Conservation (phyloP, 2,329 filamentous ascomycete genomes). For the Colletotrichum karsti region DNA sequence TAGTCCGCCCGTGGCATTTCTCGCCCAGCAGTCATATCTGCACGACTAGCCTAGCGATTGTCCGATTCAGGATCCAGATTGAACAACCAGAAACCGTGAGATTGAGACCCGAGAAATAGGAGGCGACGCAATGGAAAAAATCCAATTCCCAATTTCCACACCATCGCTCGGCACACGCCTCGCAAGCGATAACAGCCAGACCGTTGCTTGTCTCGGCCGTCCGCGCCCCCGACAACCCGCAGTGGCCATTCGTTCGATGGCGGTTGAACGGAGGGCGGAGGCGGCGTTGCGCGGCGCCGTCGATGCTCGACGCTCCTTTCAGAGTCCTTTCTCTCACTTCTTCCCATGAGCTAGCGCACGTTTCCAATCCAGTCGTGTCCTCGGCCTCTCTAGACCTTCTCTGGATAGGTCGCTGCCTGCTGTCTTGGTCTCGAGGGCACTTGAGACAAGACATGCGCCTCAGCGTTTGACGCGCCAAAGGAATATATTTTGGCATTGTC, state of each 20-base stretch:
- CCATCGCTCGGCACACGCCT: background rate
- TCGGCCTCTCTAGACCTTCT: background rate
- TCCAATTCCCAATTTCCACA: background rate
- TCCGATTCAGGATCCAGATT: background rate
- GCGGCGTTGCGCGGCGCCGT: background rate
- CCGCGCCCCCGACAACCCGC: constrained; percentile 5
- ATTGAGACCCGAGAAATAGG: background rate
- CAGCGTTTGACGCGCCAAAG: constrained; percentile 5
- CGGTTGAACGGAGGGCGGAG: background rate
- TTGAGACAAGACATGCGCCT: constrained; percentile 12
- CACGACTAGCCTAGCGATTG: background rate
- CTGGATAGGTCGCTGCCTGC: too few relatives aligned
- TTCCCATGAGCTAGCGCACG: background rate
- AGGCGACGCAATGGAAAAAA: background rate
- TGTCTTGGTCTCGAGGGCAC: background rate
- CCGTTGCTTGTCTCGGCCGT: constrained; percentile 15
- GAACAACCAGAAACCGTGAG: background rate
- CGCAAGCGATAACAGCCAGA: background rate
- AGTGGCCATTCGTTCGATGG: constrained; percentile 6
- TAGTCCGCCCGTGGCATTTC: background rate
- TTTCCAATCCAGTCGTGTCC: background rate
- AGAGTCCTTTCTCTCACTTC: background rate
- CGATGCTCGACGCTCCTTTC: background rate
- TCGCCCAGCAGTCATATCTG: background rate
- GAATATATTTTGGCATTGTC: background rate